Evolutionary conservation across 768 basidiomycete species (phyloP).

Genomic region (Pholiota molesta): DNA sequence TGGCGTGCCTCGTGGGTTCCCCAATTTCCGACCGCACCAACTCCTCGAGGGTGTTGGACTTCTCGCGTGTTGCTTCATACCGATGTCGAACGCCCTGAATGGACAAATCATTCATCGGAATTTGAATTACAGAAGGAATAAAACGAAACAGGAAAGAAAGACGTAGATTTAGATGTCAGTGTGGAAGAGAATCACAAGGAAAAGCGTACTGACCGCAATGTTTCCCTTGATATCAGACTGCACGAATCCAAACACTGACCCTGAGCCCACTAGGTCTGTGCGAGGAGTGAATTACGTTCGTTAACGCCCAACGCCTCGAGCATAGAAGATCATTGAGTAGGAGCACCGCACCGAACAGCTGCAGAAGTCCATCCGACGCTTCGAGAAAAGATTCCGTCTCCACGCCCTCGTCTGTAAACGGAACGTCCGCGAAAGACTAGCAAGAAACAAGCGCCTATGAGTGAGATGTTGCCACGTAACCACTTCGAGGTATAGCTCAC

Average conservation of each 20-base stretch:
- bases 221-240: slow-evolving; percentile 72
- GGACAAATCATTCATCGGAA: slow-evolving; percentile 2
- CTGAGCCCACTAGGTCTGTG: slow-evolving; percentile 63
- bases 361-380: slow-evolving; percentile 84
- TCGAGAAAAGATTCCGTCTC: slow-evolving; percentile 81
- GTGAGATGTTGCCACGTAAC: neutral
- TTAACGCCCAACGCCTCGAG: too few species aligned
- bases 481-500: slow-evolving; percentile 33
- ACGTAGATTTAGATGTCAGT: too few species aligned
- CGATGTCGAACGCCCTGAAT: slow-evolving; percentile 66
- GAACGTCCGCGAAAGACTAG: slow-evolving; percentile 88
- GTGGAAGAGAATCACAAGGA: too few species aligned
- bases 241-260: slow-evolving; percentile 68
- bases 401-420: slow-evolving; percentile 74
- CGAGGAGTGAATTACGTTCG: slow-evolving; percentile 17
- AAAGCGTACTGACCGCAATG: slow-evolving; percentile 44
- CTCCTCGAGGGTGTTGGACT: slow-evolving; percentile 60
- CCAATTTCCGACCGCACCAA: slow-evolving; percentile 54
- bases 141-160: slow-evolving; percentile 17
- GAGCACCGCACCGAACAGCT: slow-evolving; percentile 61
- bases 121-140: neutral
- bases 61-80: slow-evolving; percentile 43
- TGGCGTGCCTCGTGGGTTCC: slow-evolving; percentile 48
- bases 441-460: neutral
- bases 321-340: neutral